Percentiles rank a stretch among this genome's conserved stretches.
These are phyloP conservation scores for Dichotomocladium elegans DNA, from an alignment of 371 early-diverging fungal species.

Conservation along the genomic window DNA sequence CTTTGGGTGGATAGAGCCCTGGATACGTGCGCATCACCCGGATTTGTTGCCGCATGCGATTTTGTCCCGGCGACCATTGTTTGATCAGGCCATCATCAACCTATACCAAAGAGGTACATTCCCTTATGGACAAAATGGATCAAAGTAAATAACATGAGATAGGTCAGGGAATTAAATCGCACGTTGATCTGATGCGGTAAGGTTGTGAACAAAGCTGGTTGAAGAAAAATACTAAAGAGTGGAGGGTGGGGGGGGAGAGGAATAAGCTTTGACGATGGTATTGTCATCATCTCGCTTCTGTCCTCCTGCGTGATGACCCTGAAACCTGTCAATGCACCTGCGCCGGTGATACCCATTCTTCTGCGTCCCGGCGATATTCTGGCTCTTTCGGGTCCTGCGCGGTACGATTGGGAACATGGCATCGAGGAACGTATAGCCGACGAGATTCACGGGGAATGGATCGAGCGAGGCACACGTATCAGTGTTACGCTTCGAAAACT, in stretches of 20 bases:
- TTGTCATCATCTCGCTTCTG: slow-evolving; percentile 35
- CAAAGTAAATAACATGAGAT: background rate
- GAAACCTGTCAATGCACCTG: slow-evolving; percentile 15
- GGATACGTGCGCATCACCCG: slow-evolving; percentile 11
- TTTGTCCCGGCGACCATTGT: slow-evolving; percentile 26
- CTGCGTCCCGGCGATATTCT: slow-evolving; percentile 39
- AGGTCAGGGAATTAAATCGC: slow-evolving; percentile 42
- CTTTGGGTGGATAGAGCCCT: slow-evolving; percentile 13
- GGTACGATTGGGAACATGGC: slow-evolving; percentile 45
- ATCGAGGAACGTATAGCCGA: slow-evolving; percentile 27
- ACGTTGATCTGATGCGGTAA: slow-evolving; percentile 43
- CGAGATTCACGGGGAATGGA: slow-evolving; percentile 18
- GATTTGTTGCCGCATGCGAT: slow-evolving; percentile 17
- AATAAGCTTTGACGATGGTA: slow-evolving; percentile 46
- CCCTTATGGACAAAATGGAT: background rate
- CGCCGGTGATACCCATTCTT: slow-evolving; percentile 13
- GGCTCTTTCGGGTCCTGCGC: slow-evolving; percentile 27
- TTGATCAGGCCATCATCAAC: slow-evolving; percentile 46
- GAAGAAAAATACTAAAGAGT: too few species aligned
- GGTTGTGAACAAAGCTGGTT: too few species aligned
- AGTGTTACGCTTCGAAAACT: slow-evolving; percentile 41
- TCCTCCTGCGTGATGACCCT: slow-evolving; percentile 47
- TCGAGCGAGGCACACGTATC: slow-evolving; percentile 32
- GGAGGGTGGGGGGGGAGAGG: too few species aligned
- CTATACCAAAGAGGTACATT: slow-evolving; percentile 36